A percentile compares a stretch with the other conserved stretches of the same genome.
Conservation (phyloP, 352 stramenopile species). For the Phytophthora fragariaefolia region DNA sequence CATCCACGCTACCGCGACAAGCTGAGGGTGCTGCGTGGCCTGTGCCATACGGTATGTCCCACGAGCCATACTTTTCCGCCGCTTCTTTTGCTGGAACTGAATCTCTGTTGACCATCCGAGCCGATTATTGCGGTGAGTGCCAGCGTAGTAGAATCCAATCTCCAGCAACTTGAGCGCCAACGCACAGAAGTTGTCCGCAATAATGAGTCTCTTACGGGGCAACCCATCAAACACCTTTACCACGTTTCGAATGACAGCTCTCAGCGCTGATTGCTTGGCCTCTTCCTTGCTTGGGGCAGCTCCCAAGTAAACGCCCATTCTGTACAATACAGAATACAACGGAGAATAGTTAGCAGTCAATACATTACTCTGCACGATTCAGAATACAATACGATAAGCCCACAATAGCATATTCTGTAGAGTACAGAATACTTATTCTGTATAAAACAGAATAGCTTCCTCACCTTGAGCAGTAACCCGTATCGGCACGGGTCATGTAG, state of each 20-base stretch:
- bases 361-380: not conserved
- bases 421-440: slow-evolving; percentile 9
- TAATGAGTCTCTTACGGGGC: not conserved
- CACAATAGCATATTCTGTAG: too few species aligned
- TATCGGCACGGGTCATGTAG: slow-evolving; percentile 22
- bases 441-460: too few species aligned
- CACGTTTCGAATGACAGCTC: not conserved
- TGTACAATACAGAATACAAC: slow-evolving; percentile 20
- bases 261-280: not conserved
- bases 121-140: not conserved
- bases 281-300: slow-evolving; percentile 1
- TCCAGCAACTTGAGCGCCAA: not conserved
- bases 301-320: slow-evolving; percentile 15
- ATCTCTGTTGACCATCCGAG: not conserved
- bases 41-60: not conserved
- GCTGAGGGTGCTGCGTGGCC: not conserved
- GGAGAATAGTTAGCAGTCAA: slow-evolving; percentile 3
- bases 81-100: not conserved
- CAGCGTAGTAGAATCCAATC: not conserved
- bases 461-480: slow-evolving; percentile 21
- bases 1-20: not conserved
- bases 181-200: not conserved
- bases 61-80: not conserved
- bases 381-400: slow-evolving; percentile 10
- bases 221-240: not conserved